Evolutionary conservation across 2,329 filamentous ascomycete species (phyloP).

Genomic region (Colletotrichum tamarilloi): DNA sequence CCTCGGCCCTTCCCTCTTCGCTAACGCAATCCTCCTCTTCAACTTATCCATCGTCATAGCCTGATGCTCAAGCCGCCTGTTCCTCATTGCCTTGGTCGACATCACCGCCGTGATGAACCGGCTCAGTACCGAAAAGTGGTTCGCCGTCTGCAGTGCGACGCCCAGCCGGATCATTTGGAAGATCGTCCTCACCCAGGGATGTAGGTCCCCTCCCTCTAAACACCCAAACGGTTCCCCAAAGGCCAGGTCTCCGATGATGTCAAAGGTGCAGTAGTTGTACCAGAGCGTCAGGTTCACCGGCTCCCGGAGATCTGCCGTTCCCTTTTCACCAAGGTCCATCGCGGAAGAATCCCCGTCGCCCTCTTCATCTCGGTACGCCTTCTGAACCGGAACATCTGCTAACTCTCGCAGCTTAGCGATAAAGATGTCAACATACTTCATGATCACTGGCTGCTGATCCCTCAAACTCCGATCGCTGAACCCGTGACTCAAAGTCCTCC

Average conservation of each 20-base stretch:
- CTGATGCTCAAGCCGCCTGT: background rate
- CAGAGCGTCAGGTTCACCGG: constrained; percentile 39
- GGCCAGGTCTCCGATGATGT: constrained; percentile 44
- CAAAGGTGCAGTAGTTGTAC: constrained; percentile 45
- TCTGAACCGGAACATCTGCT: background rate
- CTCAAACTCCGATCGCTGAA: constrained; percentile 40
- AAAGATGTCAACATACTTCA: constrained; percentile 52
- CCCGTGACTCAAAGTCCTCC: constrained; percentile 35
- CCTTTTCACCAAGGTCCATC: background rate
- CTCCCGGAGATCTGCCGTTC: background rate
- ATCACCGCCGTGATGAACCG: background rate
- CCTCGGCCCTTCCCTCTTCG: constrained; percentile 7
- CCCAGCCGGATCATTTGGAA: constrained; percentile 9
- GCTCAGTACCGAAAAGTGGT: constrained; percentile 8
- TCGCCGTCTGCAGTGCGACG: constrained; percentile 21
- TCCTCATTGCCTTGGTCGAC: constrained; percentile 8
- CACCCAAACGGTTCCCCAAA: constrained; percentile 45
- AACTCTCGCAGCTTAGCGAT: constrained; percentile 49
- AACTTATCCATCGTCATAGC: constrained; percentile 28
- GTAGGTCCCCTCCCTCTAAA: constrained; percentile 35
- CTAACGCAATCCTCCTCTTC: constrained; percentile 31
- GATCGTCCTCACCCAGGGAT: constrained; percentile 32
- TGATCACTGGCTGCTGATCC: constrained; percentile 43
- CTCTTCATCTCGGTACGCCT: background rate
- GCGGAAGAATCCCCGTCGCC: background rate